phyloP scores from a whole-genome alignment of 106 monocot genomes.

The Agapanthus africanus region DNA sequence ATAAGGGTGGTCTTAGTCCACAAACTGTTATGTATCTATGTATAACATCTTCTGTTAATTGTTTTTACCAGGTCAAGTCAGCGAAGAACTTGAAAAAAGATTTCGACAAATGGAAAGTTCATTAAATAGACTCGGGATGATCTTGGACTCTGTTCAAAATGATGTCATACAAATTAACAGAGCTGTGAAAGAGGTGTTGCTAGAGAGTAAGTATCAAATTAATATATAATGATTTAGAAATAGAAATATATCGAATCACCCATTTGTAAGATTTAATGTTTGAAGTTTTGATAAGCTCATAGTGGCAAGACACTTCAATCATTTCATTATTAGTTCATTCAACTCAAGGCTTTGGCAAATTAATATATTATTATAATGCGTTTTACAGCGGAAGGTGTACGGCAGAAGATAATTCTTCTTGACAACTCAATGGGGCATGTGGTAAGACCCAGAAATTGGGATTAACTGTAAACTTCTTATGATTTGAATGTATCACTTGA shows the following conservation, averaged over 20 bases:
- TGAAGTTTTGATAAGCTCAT: not conserved
- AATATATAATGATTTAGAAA: not conserved
- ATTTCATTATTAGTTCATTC: not conserved
- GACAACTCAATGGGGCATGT: constrained; percentile 62
- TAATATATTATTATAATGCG: not conserved
- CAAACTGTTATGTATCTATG: too few relatives aligned
- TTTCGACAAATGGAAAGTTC: constrained; percentile 57
- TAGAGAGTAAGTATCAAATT: constrained; percentile 61
- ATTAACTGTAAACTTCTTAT: not conserved
- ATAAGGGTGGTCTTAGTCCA: not conserved
- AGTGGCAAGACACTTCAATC: not conserved
- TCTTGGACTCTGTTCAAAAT: constrained; percentile 63
- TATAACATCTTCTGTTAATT: not conserved
- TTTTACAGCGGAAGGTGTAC: constrained; percentile 61
- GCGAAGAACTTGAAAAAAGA: constrained; percentile 74
- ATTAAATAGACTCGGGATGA: constrained; percentile 62
- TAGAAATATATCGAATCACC: constrained; percentile 1
- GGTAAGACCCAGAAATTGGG: constrained; percentile 29
- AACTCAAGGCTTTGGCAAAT: not conserved
- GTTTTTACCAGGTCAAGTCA: constrained; percentile 49
- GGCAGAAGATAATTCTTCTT: constrained; percentile 59
- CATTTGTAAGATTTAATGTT: not conserved
- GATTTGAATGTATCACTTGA: not conserved
- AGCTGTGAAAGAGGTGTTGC: constrained; percentile 61
- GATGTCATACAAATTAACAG: constrained; percentile 81